These are phyloP conservation scores for Cercospora brassicicola DNA, from an alignment of 2,329 filamentous ascomycete genomes.

Conservation along the genomic window DNA sequence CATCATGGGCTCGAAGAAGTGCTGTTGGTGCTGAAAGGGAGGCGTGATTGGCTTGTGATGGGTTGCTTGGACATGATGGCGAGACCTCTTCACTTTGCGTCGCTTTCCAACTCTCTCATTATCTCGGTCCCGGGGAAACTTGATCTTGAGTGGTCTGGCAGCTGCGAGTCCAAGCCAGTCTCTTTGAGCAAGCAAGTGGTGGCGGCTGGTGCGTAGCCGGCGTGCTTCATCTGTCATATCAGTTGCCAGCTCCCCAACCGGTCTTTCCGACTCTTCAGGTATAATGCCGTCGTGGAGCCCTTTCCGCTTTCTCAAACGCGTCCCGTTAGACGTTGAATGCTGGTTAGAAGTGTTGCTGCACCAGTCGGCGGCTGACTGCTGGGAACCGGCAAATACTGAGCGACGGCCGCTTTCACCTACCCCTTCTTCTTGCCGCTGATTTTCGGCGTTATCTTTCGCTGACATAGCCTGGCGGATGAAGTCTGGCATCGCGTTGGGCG, in stretches of 20 bases:
- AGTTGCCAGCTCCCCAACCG: not conserved
- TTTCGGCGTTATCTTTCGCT: slow-evolving; percentile 4
- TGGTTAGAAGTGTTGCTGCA: not conserved
- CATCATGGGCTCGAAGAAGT: slow-evolving; percentile 23
- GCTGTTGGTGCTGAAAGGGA: slow-evolving; percentile 26
- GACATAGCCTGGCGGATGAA: slow-evolving; percentile 14
- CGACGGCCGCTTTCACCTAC: not conserved
- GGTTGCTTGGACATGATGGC: slow-evolving; percentile 15
- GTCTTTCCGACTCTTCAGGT: not conserved
- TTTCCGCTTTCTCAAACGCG: not conserved
- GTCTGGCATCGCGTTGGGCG: slow-evolving; percentile 15
- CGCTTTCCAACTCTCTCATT: slow-evolving; percentile 34
- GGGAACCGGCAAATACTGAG: not conserved
- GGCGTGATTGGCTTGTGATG: slow-evolving; percentile 18
- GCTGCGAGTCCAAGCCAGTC: slow-evolving; percentile 38
- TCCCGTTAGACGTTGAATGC: not conserved
- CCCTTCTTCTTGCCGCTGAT: not conserved
- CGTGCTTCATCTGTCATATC: not conserved
- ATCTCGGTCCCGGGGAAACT: slow-evolving; percentile 26
- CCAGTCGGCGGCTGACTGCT: not conserved
- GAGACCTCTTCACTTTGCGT: slow-evolving; percentile 28
- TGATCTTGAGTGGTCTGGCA: slow-evolving; percentile 31
- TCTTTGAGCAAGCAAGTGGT: slow-evolving; percentile 30
- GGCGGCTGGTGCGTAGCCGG: slow-evolving; percentile 12
- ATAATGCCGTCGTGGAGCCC: not conserved